phyloP scores from a whole-genome alignment of 441 rosid species.

The Theobroma grandiflorum region DNA sequence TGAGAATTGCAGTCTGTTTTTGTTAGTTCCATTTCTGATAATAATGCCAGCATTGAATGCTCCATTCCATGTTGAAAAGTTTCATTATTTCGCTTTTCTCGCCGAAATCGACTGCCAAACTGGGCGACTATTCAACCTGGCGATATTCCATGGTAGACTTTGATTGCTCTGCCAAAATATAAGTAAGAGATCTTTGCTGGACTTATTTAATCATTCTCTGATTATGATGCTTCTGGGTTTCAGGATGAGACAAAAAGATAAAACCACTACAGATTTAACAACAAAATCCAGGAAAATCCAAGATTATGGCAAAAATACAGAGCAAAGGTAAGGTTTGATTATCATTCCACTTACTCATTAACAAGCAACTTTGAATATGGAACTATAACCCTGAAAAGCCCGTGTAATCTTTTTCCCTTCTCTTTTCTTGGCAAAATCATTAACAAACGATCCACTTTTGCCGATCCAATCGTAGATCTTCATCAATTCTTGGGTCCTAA shows the following conservation, averaged over 20 bases:
- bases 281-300: not conserved
- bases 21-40: not conserved
- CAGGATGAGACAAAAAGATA: not conserved
- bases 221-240: not conserved
- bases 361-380: not conserved
- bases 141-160: not conserved
- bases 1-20: not conserved
- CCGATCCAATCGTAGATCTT: not conserved
- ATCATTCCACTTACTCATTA: not conserved
- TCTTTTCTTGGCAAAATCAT: constrained; percentile 3
- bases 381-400: not conserved
- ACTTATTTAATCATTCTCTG: too few species aligned
- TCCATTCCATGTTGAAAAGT: not conserved
- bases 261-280: not conserved
- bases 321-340: not conserved
- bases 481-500: not conserved
- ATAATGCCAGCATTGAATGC: not conserved
- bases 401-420: not conserved
- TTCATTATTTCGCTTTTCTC: not conserved
- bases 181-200: too few species aligned
- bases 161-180: not conserved
- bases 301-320: not conserved
- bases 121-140: not conserved
- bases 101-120: not conserved
- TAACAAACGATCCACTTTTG: not conserved